Evolutionary conservation across 2,329 filamentous ascomycete species (phyloP).

Genomic region (Curvularia lunata): DNA sequence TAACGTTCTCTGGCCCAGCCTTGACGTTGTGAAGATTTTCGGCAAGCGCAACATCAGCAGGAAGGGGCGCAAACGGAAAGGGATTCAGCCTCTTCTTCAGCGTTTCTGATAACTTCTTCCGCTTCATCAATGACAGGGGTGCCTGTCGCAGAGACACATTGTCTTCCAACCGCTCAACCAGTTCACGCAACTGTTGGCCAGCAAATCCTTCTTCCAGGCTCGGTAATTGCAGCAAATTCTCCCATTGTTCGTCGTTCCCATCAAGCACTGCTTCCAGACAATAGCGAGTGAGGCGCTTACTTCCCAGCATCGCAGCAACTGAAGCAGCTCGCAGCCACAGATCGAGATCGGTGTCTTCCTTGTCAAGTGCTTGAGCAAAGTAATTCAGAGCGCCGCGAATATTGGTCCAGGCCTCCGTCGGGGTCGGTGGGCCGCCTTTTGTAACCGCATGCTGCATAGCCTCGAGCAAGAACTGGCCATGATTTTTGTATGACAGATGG

Average conservation of each 20-base stretch:
- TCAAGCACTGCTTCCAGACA: conserved; percentile 69
- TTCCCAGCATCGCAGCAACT: conserved; percentile 63
- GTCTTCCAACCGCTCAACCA: conserved; percentile 61
- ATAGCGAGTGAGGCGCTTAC: conserved; percentile 64
- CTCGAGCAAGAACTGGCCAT: conserved; percentile 91
- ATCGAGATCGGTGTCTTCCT: conserved; percentile 69
- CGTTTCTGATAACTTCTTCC: conserved; percentile 58
- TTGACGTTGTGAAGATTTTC: conserved; percentile 20
- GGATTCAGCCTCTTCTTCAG: conserved; percentile 63
- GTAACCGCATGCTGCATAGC: conserved; percentile 61
- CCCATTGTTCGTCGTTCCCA: conserved; percentile 64
- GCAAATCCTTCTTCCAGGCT: conserved; percentile 53
- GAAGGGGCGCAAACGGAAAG: conserved; percentile 53
- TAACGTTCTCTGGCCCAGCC: conserved; percentile 47
- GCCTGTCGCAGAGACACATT: conserved; percentile 60
- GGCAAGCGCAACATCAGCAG: conserved; percentile 41
- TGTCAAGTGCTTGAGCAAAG: conserved; percentile 68
- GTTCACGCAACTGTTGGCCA: conserved; percentile 46
- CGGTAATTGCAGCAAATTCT: conserved; percentile 62
- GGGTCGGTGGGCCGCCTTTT: conserved; percentile 46
- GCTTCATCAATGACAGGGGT: conserved; percentile 57
- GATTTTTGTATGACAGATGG: conserved; percentile 93
- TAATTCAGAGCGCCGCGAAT: conserved; percentile 52
- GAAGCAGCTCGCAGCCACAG: conserved; percentile 67
- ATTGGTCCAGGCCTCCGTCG: conserved; percentile 34